These are phyloP conservation scores for Clavispora fructus DNA, from an alignment of 805 yeast species.

Conservation along the genomic window DNA sequence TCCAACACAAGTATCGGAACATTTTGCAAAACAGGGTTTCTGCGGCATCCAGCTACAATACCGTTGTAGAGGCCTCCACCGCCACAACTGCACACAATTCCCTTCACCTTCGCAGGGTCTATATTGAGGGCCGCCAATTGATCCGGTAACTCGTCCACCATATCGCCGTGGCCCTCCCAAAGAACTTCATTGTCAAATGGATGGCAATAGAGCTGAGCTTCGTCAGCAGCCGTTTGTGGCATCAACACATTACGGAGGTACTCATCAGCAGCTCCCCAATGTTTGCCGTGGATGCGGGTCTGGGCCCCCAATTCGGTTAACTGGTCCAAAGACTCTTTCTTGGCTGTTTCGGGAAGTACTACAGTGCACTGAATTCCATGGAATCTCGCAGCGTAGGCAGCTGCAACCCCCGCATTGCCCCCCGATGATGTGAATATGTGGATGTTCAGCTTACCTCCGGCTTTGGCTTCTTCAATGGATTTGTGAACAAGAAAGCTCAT, in stretches of 20 bases:
- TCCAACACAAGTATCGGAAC: slow-evolving; percentile 26
- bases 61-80: slow-evolving; percentile 34
- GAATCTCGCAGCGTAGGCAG: slow-evolving; percentile 22
- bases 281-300: slow-evolving; percentile 20
- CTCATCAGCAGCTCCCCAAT: slow-evolving; percentile 31
- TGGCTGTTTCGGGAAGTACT: slow-evolving; percentile 20
- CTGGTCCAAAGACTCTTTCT: slow-evolving; percentile 15
- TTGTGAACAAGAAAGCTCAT: slow-evolving; percentile 5
- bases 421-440: slow-evolving; percentile 27
- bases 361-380: slow-evolving; percentile 24
- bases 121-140: slow-evolving; percentile 15
- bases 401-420: slow-evolving; percentile 34
- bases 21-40: slow-evolving; percentile 8
- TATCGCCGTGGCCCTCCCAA: slow-evolving; percentile 30
- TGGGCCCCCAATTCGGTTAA: slow-evolving; percentile 19
- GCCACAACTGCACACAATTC: slow-evolving; percentile 27
- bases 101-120: slow-evolving; percentile 15
- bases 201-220: slow-evolving; percentile 24
- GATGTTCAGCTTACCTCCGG: slow-evolving; percentile 10
- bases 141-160: slow-evolving; percentile 11
- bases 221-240: slow-evolving; percentile 5
- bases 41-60: slow-evolving; percentile 19
- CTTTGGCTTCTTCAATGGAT: slow-evolving; percentile 1
- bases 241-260: slow-evolving; percentile 16
- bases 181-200: slow-evolving; percentile 27